Base-by-base conservation (phyloP, 2,329 filamentous ascomycete genomes). In the Incumbomyces delicatus region DNA sequence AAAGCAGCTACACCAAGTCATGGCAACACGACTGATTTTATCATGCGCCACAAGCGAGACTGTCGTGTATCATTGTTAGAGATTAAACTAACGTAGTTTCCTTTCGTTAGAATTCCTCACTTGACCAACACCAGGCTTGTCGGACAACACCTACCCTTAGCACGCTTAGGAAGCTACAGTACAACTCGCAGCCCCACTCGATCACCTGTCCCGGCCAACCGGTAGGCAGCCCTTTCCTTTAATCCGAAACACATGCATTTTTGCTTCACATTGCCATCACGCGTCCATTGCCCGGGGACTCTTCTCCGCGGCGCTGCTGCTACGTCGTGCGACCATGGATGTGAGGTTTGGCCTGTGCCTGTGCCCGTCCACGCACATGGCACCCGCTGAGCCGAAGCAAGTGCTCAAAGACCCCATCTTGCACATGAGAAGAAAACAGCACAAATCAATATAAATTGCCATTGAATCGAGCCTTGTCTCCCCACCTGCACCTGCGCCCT, bases 171-270 rank as follows among this genome's bases (percentile, higher is more conserved):
- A n/a, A n/a, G n/a, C n/a, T n/a, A n/a, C n/a, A n/a, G n/a, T 27
- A 27, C 38, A 29, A 22, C 16, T 18, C 38, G 18, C 20, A 6
- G 5, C 22, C 7, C 38, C 22, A n/a, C 38, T 27, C 18, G 11
- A 41, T 14, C 10, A 29, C 22, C 13, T 13, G n/a, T 16, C 16
- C 22, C 6, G 6, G 6, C 13, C 22, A 16, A 18, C 31, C 34
- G 42, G 42, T 45, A 45, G 31, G 42, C 22, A n/a, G 2, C 20
- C 42, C 32, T 50, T 54, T 56, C 54, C 52, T 53, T 56, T 56
- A 46, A 52, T 51, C 54, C 54, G 54, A 54, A 39, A 42, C 36
- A 45, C 41, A 42, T 36, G 41, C 29, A 49, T 39, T 8, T 41
- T 34, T 37, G 22, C 17, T 30, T 34, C 32, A 12, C 31, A 44